Evolutionary conservation across 2,329 filamentous ascomycete genomes (phyloP), one percentile per base, ranked within the genome.

Genomic region (Arthrobotrys iridis): DNA sequence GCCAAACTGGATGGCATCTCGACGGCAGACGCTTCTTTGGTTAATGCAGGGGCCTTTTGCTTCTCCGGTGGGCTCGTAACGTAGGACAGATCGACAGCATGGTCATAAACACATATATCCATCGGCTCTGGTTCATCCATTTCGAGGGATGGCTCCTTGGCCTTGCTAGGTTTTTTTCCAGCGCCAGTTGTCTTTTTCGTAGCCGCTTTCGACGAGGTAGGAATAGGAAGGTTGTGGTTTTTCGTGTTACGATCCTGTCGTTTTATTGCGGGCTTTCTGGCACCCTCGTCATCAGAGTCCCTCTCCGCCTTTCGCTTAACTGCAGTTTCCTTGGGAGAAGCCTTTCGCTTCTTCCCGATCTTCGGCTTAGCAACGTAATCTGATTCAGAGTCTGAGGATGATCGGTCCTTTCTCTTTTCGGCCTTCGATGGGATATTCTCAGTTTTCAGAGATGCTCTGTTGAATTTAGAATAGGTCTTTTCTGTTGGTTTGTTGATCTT

Each of bases 21-120:
- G 10, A 75, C 71, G 4, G 71, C 57, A 10, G 70, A 74, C 18
- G 62, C 55, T 11, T 74, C 70, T 18, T 41, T 74, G 10, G 24
- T 22, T 22, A 74, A 41, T 8, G 37, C 35, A 13, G 70, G 57
- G 7, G 43, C 13, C 28, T 67, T 74, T 13, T 20, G 20, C 55
- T 59, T 62, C 13, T 48, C 33, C 1, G 70, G 62, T 5, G 70
- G 58, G 28, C 41, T 60, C 57, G 63, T 60, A 13, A 41, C 55
- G 30, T 74, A 74, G n/a, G 70, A 74, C 22, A 74, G 43, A 20
- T 74, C 70, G 22, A 63, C 62, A 11, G 70, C 70, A 37, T 67
- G 70, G 40, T 74, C 70, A 40, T 74, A 74, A 22, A 67, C 18
- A n/a, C 35, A 24, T 26, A 60, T 18, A 6, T 72, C 67, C 1